Evolutionary conservation across 352 stramenopile genomes (phyloP).

Genomic region (Phytopythium aichiense): DNA sequence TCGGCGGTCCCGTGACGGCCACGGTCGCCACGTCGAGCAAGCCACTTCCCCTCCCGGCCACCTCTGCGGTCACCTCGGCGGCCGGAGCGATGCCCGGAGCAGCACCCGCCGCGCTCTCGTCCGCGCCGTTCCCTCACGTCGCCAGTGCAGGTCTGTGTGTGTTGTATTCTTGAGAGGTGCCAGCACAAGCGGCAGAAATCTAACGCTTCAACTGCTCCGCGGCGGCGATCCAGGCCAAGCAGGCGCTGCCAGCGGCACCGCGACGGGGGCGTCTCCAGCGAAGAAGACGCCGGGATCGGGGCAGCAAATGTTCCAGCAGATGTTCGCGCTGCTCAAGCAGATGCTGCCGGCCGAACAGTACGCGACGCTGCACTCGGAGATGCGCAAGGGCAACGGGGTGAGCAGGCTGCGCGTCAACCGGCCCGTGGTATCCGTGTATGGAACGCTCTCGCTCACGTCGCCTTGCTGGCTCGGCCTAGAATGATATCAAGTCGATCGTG

Average conservation of each 20-base stretch:
- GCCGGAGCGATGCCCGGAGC: constrained; percentile 4
- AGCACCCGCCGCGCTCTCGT: constrained; percentile 13
- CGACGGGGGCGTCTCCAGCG: constrained; percentile 7
- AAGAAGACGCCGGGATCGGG: constrained; percentile 56
- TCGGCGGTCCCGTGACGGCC: constrained; percentile 1
- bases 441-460: background rate
- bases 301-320: constrained; percentile 86
- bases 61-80: constrained; percentile 17
- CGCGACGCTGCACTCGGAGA: constrained; percentile 73
- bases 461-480: constrained; percentile 21
- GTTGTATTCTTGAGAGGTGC: too few relatives aligned
- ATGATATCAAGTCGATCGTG: constrained; percentile 85
- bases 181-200: too few relatives aligned
- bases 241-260: background rate
- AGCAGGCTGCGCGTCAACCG: background rate
- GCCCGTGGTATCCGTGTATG: too few relatives aligned
- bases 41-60: constrained; percentile 9
- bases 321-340: constrained; percentile 80
- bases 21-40: constrained; percentile 8
- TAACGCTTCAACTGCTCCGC: background rate
- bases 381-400: constrained; percentile 75
- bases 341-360: constrained; percentile 85
- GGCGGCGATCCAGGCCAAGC: background rate
- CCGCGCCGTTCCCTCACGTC: constrained; percentile 14
- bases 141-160: constrained; percentile 1